phyloP scores from a whole-genome alignment of 495 filamentous ascomycete species.

The Elaphomyces granulatus region DNA sequence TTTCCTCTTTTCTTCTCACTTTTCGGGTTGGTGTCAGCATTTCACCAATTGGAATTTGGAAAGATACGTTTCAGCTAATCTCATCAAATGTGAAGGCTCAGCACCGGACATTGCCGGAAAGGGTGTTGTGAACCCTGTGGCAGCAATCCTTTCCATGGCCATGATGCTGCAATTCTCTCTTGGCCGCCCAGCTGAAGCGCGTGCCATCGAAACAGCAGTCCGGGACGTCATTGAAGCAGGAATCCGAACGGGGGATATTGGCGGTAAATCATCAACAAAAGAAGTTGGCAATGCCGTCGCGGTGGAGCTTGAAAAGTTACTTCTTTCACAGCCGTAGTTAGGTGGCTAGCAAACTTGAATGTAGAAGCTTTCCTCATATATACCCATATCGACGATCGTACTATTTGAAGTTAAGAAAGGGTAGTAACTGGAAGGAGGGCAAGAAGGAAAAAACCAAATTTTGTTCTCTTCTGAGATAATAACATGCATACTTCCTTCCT shows the following conservation, averaged over 20 bases:
- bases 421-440: too few species aligned
- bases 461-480: too few species aligned
- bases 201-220: conserved; percentile 38
- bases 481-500: too few species aligned
- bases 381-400: too few species aligned
- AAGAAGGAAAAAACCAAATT: too few species aligned
- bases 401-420: too few species aligned
- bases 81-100: conserved; percentile 22
- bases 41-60: too few species aligned
- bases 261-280: conserved; percentile 35
- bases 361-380: conserved; percentile 3
- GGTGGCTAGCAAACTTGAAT: too few species aligned
- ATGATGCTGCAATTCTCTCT: conserved; percentile 46
- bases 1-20: conserved; percentile 2
- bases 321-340: conserved; percentile 9
- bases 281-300: conserved; percentile 40
- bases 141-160: conserved; percentile 38
- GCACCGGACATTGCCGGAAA: conserved; percentile 57
- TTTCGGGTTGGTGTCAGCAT: too few species aligned
- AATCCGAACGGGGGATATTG: conserved; percentile 39
- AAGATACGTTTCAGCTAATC: not conserved
- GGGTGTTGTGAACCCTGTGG: conserved; percentile 68
- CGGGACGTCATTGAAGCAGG: conserved; percentile 38
- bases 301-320: conserved; percentile 34
- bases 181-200: conserved; percentile 33